Conservation (phyloP, 2,329 filamentous ascomycete genomes). For the Penicillium sp. region DNA sequence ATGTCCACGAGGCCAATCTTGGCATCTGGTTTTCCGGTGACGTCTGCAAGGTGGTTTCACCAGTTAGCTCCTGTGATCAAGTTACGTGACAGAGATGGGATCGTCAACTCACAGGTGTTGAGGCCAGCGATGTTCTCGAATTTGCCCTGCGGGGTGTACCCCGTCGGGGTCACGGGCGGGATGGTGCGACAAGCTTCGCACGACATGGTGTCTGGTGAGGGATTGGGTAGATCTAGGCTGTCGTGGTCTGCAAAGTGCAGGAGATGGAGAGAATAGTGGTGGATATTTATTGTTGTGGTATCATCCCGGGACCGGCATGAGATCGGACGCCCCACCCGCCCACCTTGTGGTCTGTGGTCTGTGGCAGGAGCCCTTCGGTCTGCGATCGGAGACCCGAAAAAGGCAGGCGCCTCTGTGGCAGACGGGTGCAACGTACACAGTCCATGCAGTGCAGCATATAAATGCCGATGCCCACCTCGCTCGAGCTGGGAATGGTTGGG, state of each 20-base stretch:
- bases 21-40: constrained; percentile 52
- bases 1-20: constrained; percentile 62
- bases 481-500: too few species aligned
- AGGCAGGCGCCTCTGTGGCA: too few species aligned
- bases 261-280: not conserved
- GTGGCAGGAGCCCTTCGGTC: too few species aligned
- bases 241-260: not conserved
- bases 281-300: not conserved
- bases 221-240: not conserved
- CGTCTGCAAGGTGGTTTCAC: constrained; percentile 18
- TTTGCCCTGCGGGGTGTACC: constrained; percentile 57
- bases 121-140: constrained; percentile 60
- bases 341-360: too few species aligned
- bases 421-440: too few species aligned
- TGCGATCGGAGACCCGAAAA: too few species aligned
- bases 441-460: too few species aligned
- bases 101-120: constrained; percentile 51
- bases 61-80: not conserved
- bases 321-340: too few species aligned
- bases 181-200: constrained; percentile 38
- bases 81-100: not conserved
- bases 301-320: constrained; percentile 8
- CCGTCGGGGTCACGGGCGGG: constrained; percentile 57
- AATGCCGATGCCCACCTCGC: too few species aligned
- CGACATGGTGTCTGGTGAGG: constrained; percentile 21